Percentiles rank a stretch among this genome's conserved stretches.
Evolutionary conservation across 805 yeast genomes (phyloP).

Genomic region (Metschnikowia rubicola): DNA sequence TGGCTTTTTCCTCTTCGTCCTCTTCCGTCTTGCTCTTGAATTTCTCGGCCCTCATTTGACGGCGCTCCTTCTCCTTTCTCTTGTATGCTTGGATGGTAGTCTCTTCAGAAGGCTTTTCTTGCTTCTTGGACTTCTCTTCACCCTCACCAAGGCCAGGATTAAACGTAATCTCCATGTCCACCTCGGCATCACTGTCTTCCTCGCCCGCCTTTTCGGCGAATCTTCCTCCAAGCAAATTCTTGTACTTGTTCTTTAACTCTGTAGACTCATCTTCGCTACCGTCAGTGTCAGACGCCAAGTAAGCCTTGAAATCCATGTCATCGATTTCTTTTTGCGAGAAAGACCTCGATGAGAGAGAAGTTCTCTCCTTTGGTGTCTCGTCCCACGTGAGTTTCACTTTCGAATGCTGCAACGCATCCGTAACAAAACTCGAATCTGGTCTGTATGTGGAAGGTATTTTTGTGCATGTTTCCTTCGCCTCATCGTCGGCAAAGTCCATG

Average conservation of each 20-base stretch:
- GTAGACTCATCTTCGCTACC: conserved; percentile 42
- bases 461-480: conserved; percentile 69
- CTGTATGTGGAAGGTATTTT: conserved; percentile 73
- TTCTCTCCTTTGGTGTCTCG: conserved; percentile 91
- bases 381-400: conserved; percentile 98
- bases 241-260: conserved; percentile 54
- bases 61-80: conserved; percentile 90
- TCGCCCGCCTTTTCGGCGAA: conserved; percentile 30
- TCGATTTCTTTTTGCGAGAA: conserved; percentile 86
- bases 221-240: conserved; percentile 49
- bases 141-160: conserved; percentile 69
- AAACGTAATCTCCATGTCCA: conserved; percentile 94
- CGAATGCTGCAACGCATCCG: conserved; percentile 95
- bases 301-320: conserved; percentile 89
- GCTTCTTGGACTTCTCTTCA: conserved; percentile 27
- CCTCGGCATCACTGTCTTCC: conserved; percentile 51
- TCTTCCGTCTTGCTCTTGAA: conserved; percentile 58
- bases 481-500: conserved; percentile 74
- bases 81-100: conserved; percentile 74
- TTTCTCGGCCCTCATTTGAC: conserved; percentile 77
- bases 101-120: conserved; percentile 51
- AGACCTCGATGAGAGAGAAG: conserved; percentile 69
- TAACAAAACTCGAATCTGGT: conserved; percentile 72
- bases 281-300: conserved; percentile 58
- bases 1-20: conserved; percentile 42